Conservation (phyloP, 2,329 filamentous ascomycete genomes). For the Blumeriella jaapii region DNA sequence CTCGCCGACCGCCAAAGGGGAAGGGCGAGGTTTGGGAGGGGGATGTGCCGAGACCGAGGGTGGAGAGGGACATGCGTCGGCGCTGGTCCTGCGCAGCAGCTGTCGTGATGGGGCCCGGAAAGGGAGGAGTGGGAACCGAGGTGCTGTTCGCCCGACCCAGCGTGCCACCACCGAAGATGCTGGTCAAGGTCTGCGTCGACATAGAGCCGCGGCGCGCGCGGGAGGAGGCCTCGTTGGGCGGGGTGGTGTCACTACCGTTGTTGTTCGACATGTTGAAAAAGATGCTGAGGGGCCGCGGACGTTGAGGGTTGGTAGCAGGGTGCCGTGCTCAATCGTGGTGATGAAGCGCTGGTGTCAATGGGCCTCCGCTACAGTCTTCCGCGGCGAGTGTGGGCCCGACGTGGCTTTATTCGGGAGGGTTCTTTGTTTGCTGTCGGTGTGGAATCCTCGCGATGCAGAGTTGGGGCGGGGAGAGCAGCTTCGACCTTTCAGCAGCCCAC, state of each 20-base stretch:
- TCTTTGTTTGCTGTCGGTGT: too few relatives aligned
- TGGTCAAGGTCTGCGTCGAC: conserved; percentile 30
- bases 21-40: conserved; percentile 43
- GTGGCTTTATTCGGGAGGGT: too few relatives aligned
- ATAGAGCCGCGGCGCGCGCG: conserved; percentile 35
- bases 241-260: conserved; percentile 28
- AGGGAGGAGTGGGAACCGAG: conserved; percentile 34
- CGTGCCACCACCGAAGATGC: conserved; percentile 37
- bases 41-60: conserved; percentile 58
- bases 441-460: too few relatives aligned
- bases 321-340: too few relatives aligned
- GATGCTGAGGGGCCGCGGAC: too few relatives aligned
- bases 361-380: too few relatives aligned
- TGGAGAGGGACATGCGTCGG: conserved; percentile 63
- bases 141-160: conserved; percentile 35
- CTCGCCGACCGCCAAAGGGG: conserved; percentile 45
- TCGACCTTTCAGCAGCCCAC: too few relatives aligned
- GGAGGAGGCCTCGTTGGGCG: conserved; percentile 29
- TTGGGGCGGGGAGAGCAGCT: too few relatives aligned
- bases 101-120: conserved; percentile 37
- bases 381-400: too few relatives aligned
- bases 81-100: conserved; percentile 43
- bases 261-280: conserved; percentile 32
- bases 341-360: too few relatives aligned
- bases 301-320: too few relatives aligned